A percentile compares a stretch with the other conserved stretches of the same genome.
phyloP scores from a whole-genome alignment of 2,329 filamentous ascomycete genomes.

The Aspergillus neotritici region DNA sequence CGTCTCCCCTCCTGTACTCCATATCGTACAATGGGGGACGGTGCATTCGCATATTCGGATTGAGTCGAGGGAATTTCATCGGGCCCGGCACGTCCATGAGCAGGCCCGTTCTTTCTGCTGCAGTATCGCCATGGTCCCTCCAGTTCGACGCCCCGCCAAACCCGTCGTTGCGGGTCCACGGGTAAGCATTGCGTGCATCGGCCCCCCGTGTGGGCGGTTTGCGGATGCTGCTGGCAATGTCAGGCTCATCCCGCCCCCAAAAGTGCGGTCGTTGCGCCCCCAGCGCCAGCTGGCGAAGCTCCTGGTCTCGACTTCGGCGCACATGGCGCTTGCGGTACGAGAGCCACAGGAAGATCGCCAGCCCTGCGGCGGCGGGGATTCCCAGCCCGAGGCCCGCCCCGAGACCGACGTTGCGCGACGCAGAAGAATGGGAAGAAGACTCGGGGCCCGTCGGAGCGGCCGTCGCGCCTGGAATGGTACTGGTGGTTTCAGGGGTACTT shows the following conservation, averaged over 20 bases:
- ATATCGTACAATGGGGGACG: constrained; percentile 43
- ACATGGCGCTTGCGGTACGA: constrained; percentile 46
- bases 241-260: constrained; percentile 34
- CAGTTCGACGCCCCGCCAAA: constrained; percentile 18
- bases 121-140: constrained; percentile 23
- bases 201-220: constrained; percentile 23
- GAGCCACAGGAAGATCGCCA: constrained; percentile 46
- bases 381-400: constrained; percentile 63
- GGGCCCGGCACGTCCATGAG: constrained; percentile 38
- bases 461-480: too few species aligned
- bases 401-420: constrained; percentile 50
- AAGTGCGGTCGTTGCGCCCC: constrained; percentile 46
- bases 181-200: constrained; percentile 19
- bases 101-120: constrained; percentile 40
- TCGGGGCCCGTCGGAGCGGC: constrained; percentile 3
- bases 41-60: constrained; percentile 34
- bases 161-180: constrained; percentile 25
- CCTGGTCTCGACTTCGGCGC: constrained; percentile 46
- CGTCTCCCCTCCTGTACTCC: constrained; percentile 45
- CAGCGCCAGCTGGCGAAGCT: constrained; percentile 49
- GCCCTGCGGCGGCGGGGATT: constrained; percentile 46
- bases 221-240: constrained; percentile 34
- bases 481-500: too few species aligned
- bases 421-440: constrained; percentile 18
- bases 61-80: constrained; percentile 34